phyloP scores from a whole-genome alignment of 768 basidiomycete species.

The Podaxis sp. region DNA sequence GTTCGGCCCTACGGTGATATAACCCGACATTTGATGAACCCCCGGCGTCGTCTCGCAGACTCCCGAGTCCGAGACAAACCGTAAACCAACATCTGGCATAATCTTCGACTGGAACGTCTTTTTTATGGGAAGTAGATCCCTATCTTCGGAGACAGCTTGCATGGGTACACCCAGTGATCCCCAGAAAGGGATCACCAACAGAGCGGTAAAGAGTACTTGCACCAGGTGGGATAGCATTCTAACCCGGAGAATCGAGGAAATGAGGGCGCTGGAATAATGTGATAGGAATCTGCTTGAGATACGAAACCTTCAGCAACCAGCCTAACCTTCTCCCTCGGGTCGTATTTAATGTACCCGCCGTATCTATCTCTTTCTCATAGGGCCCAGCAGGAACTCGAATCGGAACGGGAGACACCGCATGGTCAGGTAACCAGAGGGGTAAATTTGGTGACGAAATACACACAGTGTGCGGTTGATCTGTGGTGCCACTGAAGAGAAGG shows the following conservation, averaged over 20 bases:
- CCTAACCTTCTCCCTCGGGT: background rate
- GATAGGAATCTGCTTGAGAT: background rate
- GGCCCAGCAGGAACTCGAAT: background rate
- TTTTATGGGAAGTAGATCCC: constrained; percentile 2
- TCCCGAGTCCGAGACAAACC: constrained; percentile 56
- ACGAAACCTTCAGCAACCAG: background rate
- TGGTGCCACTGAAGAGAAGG: background rate
- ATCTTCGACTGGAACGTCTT: constrained; percentile 20
- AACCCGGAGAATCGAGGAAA: background rate
- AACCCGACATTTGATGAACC: constrained; percentile 60
- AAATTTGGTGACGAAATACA: background rate
- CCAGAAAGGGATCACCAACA: background rate
- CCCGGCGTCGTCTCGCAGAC: constrained; percentile 66
- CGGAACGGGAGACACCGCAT: background rate
- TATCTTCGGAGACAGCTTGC: constrained; percentile 13
- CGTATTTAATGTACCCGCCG: background rate
- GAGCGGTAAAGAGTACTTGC: background rate
- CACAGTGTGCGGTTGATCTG: background rate
- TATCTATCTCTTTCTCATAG: background rate
- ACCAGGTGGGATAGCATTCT: background rate
- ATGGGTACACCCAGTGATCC: background rate
- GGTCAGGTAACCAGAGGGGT: background rate
- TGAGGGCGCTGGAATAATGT: background rate
- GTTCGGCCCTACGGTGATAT: constrained; percentile 53
- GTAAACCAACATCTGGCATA: constrained; percentile 31